These are phyloP conservation scores for Backusella liffmaniae DNA, from an alignment of 192 early-diverging fungal genomes.

Conservation along the genomic window DNA sequence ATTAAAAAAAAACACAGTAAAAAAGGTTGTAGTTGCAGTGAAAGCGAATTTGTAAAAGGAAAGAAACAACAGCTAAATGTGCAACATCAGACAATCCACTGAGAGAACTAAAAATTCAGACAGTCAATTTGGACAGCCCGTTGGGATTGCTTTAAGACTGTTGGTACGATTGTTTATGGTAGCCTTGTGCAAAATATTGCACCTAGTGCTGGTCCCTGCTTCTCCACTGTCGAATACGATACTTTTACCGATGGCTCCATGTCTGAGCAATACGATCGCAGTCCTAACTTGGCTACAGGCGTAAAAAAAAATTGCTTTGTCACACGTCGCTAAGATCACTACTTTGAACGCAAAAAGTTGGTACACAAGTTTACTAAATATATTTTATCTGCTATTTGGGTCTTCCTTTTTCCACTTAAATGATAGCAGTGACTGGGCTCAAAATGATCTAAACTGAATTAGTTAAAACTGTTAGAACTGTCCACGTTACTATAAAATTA, in stretches of 20 bases:
- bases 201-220: slow-evolving; percentile 51
- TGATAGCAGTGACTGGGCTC: not conserved
- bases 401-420: not conserved
- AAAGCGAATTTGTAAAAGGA: too few relatives aligned
- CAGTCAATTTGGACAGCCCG: too few relatives aligned
- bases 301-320: slow-evolving; percentile 70
- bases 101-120: too few relatives aligned
- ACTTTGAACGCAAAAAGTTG: slow-evolving; percentile 28
- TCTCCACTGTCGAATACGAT: slow-evolving; percentile 54
- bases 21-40: too few relatives aligned
- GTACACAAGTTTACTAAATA: slow-evolving; percentile 12
- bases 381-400: not conserved
- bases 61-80: too few relatives aligned
- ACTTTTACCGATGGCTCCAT: slow-evolving; percentile 47
- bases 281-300: slow-evolving; percentile 53
- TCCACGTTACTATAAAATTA: not conserved
- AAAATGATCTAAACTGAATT: not conserved
- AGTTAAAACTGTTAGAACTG: not conserved
- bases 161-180: slow-evolving; percentile 7
- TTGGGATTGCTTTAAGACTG: not conserved
- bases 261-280: slow-evolving; percentile 61
- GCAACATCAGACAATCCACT: too few relatives aligned
- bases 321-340: slow-evolving; percentile 58
- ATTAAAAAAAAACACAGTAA: too few relatives aligned
- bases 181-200: slow-evolving; percentile 39